Conservation (phyloP, 441 rosid species). For the Oxalis stricta region DNA sequence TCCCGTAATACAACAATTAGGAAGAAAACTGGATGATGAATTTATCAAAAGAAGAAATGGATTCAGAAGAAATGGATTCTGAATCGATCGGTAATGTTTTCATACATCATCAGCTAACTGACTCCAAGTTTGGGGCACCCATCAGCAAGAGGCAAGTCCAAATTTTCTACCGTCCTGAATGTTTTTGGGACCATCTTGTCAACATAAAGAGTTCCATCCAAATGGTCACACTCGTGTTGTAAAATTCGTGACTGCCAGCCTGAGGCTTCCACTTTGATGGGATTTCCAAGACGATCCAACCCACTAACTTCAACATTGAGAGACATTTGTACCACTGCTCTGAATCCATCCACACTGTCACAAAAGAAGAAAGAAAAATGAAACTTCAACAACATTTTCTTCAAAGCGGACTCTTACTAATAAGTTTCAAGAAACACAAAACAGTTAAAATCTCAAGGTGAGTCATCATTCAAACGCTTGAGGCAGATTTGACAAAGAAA, state of each 20-base stretch:
- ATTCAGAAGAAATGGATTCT: not conserved
- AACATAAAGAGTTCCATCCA: conserved; percentile 75
- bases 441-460: too few relatives aligned
- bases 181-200: conserved; percentile 80
- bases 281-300: conserved; percentile 42
- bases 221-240: conserved; percentile 91
- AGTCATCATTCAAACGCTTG: too few relatives aligned
- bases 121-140: conserved; percentile 72
- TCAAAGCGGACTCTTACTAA: too few relatives aligned
- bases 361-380: not conserved
- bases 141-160: conserved; percentile 72
- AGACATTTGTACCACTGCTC: conserved; percentile 70
- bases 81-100: not conserved
- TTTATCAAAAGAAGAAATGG: too few relatives aligned
- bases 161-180: conserved; percentile 57
- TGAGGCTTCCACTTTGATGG: conserved; percentile 55
- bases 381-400: not conserved
- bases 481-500: too few relatives aligned
- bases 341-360: conserved; percentile 78
- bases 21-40: too few relatives aligned
- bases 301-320: conserved; percentile 79
- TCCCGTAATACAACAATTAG: too few relatives aligned
- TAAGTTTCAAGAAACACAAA: too few relatives aligned
- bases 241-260: conserved; percentile 92
- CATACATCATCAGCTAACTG: conserved; percentile 9